Evolutionary conservation across 192 early-diverging fungal genomes (phyloP).

Genomic region (Oehlia diaphana): DNA sequence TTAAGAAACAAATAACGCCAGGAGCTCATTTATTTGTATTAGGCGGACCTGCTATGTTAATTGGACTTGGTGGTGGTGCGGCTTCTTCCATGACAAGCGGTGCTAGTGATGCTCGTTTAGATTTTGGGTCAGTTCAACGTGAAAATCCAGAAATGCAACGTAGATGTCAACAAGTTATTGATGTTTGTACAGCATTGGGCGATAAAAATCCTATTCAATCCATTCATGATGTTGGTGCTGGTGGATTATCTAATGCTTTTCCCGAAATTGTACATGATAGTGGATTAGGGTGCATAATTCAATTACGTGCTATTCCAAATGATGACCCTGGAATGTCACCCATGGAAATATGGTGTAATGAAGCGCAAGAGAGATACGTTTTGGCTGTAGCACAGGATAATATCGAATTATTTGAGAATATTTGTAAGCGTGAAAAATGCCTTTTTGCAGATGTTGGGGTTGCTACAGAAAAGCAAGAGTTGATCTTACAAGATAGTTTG

Average conservation of each 20-base stretch:
- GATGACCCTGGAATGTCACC: conserved; percentile 94
- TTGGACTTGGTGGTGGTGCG: conserved; percentile 98
- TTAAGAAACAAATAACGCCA: conserved; percentile 82
- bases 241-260: conserved; percentile 96
- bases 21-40: conserved; percentile 85
- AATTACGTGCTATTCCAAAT: conserved; percentile 87
- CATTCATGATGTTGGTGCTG: conserved; percentile 99
- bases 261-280: conserved; percentile 98
- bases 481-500: conserved; percentile 80
- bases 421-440: conserved; percentile 90
- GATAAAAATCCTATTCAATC: conserved; percentile 84
- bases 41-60: conserved; percentile 97
- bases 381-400: conserved; percentile 77
- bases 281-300: conserved; percentile 85
- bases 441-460: conserved; percentile 88
- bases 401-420: conserved; percentile 65
- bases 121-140: conserved; percentile 98
- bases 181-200: conserved; percentile 86
- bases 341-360: conserved; percentile 99
- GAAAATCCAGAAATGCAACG: conserved; percentile 99
- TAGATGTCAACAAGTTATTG: conserved; percentile 95
- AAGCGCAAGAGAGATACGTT: conserved; percentile 99
- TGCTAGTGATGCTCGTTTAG: conserved; percentile 81
- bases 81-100: conserved; percentile 95
- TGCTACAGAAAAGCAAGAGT: conserved; percentile 77